Base-by-base conservation (phyloP, 768 basidiomycete genomes). In the Mrakia blollopis region DNA sequence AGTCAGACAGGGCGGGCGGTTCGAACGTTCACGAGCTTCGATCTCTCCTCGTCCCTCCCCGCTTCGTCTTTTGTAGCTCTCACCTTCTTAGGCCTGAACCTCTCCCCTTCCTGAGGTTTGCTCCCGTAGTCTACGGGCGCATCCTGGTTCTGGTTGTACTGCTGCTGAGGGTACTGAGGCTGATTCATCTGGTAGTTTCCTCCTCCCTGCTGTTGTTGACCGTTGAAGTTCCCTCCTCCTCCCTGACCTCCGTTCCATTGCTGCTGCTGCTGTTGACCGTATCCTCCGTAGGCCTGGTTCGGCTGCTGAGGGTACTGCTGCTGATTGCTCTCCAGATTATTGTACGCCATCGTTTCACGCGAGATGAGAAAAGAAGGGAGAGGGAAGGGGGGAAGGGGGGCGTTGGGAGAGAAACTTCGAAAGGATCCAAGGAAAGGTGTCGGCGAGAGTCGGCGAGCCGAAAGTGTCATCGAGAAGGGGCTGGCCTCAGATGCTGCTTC, bases 61-160 rank as follows among this genome's bases (percentile, higher is more conserved):
- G 67, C 25, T 25, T 23, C 37, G 67, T 21, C 47, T 6, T 16
- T 21, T 37, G 37, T 21, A 3, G 2, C 3, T 1, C 73, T 25
- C 16, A 77, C 76, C 80, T 88, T 90, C 85, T 89, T 90, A 8
- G 84, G 84, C 37, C 79, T 81, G 79, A 85, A 82, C 25, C 84
- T 72, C 63, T 81, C 80, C 18, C 82, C 82, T 23, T 72, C 72
- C 30, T 39, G 52, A n/a, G 70, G 76, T 61, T 72, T 72, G 25
- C 16, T 10, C 13, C 62, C 30, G 35, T 72, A 77, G 44, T 77
- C 41, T 9, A 72, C 62, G 2, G 65, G 28, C 23, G 62, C 39
- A 0, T 61, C 23, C 44, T 77, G 44, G 32, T 63, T 13, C n/a
- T n/a, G n/a, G 30, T 54, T 25, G 44, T 71, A 54, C 76, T 32